Evolutionary conservation across 1,284 basidiomycete species (phyloP).

Genomic region (Ustilago hordei): DNA sequence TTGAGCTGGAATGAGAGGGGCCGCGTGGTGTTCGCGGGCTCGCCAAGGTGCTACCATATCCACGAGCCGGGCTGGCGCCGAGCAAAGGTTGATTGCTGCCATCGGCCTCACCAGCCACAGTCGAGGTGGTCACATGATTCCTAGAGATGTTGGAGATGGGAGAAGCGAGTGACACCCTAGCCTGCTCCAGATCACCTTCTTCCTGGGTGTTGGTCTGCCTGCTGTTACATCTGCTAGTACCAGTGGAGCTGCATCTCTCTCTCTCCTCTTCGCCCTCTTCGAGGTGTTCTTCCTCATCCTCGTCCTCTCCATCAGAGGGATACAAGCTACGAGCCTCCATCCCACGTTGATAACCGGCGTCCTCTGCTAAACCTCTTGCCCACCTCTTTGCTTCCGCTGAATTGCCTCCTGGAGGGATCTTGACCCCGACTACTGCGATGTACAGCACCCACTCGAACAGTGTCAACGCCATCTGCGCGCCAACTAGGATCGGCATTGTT

Average conservation of each 20-base stretch:
- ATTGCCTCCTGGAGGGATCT: slow-evolving; percentile 50
- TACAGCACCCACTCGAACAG: slow-evolving; percentile 51
- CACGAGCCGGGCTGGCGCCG: slow-evolving; percentile 19
- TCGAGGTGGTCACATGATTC: background rate
- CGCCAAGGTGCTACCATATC: slow-evolving; percentile 30
- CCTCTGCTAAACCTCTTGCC: slow-evolving; percentile 30
- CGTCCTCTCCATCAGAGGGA: slow-evolving; percentile 28
- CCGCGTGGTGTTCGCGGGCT: slow-evolving; percentile 29
- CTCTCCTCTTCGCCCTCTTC: background rate
- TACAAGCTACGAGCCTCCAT: slow-evolving; percentile 43
- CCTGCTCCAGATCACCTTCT: slow-evolving; percentile 22
- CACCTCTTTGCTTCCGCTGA: slow-evolving; percentile 43
- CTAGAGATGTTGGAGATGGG: slow-evolving; percentile 19
- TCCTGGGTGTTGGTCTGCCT: background rate
- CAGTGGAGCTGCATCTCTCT: background rate
- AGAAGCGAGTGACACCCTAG: slow-evolving; percentile 10
- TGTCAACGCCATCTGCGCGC: slow-evolving; percentile 42
- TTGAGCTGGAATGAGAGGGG: slow-evolving; percentile 2
- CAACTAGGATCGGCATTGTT: slow-evolving; percentile 43
- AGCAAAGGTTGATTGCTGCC: slow-evolving; percentile 35
- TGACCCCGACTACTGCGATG: slow-evolving; percentile 53
- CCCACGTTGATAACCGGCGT: slow-evolving; percentile 34
- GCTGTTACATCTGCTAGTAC: background rate
- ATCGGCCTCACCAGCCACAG: background rate
- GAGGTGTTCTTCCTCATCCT: background rate